Percentiles rank a stretch among this genome's conserved stretches.
Evolutionary conservation across 2,329 filamentous ascomycete species (phyloP).

Genomic region (Penicillium olsonii): DNA sequence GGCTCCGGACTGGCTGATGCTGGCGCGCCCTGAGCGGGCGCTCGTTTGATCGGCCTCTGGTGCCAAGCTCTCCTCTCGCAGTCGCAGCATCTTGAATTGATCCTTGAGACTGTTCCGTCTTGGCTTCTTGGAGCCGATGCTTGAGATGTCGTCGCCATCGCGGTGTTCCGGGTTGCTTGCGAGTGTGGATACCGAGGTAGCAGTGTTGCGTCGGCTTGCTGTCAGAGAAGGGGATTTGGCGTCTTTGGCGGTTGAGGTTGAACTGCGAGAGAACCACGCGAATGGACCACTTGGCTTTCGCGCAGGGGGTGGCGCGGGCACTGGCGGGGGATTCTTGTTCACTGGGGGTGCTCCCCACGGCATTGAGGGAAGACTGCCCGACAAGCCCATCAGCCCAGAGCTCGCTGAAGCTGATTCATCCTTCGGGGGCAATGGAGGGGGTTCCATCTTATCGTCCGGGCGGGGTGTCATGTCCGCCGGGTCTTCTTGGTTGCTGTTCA

Average conservation of each 20-base stretch:
- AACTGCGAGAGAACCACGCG: constrained; percentile 75
- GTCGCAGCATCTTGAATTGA: constrained; percentile 73
- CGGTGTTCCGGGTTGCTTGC: constrained; percentile 83
- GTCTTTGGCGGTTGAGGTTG: constrained; percentile 54
- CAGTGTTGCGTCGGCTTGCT: constrained; percentile 67
- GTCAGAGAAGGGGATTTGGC: constrained; percentile 57
- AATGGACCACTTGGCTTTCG: constrained; percentile 88
- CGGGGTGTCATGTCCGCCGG: constrained; percentile 29
- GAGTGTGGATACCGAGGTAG: constrained; percentile 75
- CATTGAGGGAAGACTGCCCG: constrained; percentile 70
- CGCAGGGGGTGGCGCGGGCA: constrained; percentile 43
- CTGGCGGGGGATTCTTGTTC: constrained; percentile 39
- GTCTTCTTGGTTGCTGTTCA: constrained; percentile 57
- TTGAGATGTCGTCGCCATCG: constrained; percentile 57
- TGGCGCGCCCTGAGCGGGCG: constrained; percentile 46
- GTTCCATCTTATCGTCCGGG: constrained; percentile 27
- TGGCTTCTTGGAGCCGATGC: constrained; percentile 49
- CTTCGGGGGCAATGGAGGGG: constrained; percentile 37
- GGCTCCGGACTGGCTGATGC: constrained; percentile 44
- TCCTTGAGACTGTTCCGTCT: constrained; percentile 70
- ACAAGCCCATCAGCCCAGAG: constrained; percentile 58
- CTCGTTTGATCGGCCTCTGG: constrained; percentile 59
- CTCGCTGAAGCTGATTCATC: constrained; percentile 34
- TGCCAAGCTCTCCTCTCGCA: constrained; percentile 71
- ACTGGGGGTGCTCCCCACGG: constrained; percentile 66